Base-by-base conservation (phyloP, 176 grass and related monocot genomes). In the Phyllostachys edulis region DNA sequence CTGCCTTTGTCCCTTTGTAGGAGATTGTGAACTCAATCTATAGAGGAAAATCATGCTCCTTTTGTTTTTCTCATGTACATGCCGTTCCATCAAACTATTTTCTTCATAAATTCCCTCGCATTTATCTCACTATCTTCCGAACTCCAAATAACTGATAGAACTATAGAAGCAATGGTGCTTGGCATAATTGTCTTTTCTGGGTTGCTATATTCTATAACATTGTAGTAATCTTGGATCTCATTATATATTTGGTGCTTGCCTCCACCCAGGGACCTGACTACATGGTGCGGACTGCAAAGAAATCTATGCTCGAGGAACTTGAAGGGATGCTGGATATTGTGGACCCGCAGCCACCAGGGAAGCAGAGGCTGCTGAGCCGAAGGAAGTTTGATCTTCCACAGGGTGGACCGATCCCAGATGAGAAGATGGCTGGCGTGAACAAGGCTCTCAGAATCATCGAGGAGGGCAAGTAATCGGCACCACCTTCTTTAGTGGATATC, bases 341-440 rank as follows among this genome's bases (percentile, higher is more conserved):
- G 37, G 93, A 99, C 57, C 89, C 96, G 45, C 93, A 99, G 75
- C 91, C 89, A 27, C 65, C 69, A 17, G 89, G 88, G 24, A 92
- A 86, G 90, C 81, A 77, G 71, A 80, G 82, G 54, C 82, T 82
- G 0, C 80, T 90, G n/a, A 90, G 23, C 47, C 88, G 88, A 40
- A 89, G 92, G 29, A 92, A 89, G 57, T 95, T 90, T 36, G 93
- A 99, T 85, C 96, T 99, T 76, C 93, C 91, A 1, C 85, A 94
- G 52, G 86, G 86, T 77, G 89, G 78, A 56, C 63, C 49, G 0
- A 73, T 96, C 50, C 54, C 84, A 1, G 80, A 51, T 1, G 83
- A 95, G 86, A 81, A 89, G 77, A 82, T 68, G 10, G 75, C 71
- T 20, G 87, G 77, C 6, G 89, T 89, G n/a, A 85, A 81, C 55